phyloP scores from a whole-genome alignment of 2,329 filamentous ascomycete species.

The Westerdykella aurantiaca region DNA sequence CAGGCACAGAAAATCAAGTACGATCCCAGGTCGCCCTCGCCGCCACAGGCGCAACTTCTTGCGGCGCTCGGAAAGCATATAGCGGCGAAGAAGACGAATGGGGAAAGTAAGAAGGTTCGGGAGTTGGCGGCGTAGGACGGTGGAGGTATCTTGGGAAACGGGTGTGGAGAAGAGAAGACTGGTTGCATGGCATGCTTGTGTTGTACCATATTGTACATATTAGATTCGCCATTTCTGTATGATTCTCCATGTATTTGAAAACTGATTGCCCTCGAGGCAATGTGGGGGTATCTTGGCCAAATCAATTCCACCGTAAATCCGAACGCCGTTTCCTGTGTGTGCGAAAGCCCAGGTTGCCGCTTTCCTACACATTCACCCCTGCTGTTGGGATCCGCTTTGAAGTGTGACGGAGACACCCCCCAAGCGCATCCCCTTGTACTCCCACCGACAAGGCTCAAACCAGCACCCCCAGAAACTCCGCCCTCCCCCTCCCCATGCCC shows the following conservation, averaged over 20 bases:
- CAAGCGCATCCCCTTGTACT: constrained; percentile 3
- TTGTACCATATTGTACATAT: constrained; percentile 21
- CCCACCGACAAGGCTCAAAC: constrained; percentile 15
- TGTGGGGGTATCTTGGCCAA: not conserved
- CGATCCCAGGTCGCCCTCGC: constrained; percentile 6
- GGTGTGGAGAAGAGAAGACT: constrained; percentile 1
- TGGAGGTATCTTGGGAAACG: constrained; percentile 9
- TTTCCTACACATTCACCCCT: not conserved
- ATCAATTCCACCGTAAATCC: not conserved
- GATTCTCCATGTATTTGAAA: not conserved
- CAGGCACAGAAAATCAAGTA: constrained; percentile 18
- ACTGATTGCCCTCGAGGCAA: not conserved
- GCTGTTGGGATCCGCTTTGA: not conserved
- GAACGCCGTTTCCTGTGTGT: not conserved
- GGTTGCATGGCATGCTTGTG: not conserved
- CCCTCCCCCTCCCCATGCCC: constrained; percentile 32
- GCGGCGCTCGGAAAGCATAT: constrained; percentile 41
- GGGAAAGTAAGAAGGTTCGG: constrained; percentile 3
- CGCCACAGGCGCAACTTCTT: constrained; percentile 24
- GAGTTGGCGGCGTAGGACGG: constrained; percentile 1
- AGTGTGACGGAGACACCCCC: not conserved
- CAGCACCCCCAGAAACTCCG: constrained; percentile 42
- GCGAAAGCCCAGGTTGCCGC: not conserved
- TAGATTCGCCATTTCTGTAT: constrained; percentile 1
- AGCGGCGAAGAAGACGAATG: constrained; percentile 11